Evolutionary conservation across 2,329 filamentous ascomycete species (phyloP).

Genomic region (Didymella segeticola): DNA sequence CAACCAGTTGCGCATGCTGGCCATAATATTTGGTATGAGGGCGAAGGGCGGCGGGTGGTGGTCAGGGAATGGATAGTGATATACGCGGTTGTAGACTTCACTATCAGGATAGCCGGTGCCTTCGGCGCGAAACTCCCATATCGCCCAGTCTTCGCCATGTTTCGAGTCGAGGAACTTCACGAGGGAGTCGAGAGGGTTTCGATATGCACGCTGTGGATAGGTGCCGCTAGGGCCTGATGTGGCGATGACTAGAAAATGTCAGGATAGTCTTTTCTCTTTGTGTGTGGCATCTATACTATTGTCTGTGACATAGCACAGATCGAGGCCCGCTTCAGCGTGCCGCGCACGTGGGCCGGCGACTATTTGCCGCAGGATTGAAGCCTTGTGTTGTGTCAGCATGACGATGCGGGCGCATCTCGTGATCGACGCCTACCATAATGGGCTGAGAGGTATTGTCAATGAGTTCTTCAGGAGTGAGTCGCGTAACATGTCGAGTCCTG

Average conservation of each 20-base stretch:
- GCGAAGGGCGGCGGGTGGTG: constrained; percentile 95
- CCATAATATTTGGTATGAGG: constrained; percentile 87
- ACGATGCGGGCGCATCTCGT: background rate
- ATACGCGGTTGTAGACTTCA: constrained; percentile 82
- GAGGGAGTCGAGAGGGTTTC: constrained; percentile 87
- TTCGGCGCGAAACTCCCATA: constrained; percentile 98
- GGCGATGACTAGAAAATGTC: constrained; percentile 58
- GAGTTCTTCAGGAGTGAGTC: constrained; percentile 3
- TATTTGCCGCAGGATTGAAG: constrained; percentile 78
- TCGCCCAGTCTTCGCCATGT: constrained; percentile 82
- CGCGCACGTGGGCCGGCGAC: constrained; percentile 85
- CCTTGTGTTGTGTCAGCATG: constrained; percentile 27
- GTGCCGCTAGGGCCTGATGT: constrained; percentile 90
- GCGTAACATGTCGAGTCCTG: constrained; percentile 17
- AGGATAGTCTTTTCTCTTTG: constrained; percentile 40
- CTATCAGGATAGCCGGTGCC: constrained; percentile 94
- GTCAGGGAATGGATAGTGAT: constrained; percentile 95
- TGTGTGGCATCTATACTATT: constrained; percentile 61
- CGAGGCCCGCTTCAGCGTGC: constrained; percentile 86
- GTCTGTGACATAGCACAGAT: constrained; percentile 94
- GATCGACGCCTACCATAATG: constrained; percentile 2
- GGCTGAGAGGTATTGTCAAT: background rate
- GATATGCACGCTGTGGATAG: constrained; percentile 90
- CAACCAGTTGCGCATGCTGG: constrained; percentile 90
- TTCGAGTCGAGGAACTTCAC: constrained; percentile 87